These are phyloP conservation scores for Xylariales sp. DNA, from an alignment of 2,329 filamentous ascomycete species.

Conservation along the genomic window DNA sequence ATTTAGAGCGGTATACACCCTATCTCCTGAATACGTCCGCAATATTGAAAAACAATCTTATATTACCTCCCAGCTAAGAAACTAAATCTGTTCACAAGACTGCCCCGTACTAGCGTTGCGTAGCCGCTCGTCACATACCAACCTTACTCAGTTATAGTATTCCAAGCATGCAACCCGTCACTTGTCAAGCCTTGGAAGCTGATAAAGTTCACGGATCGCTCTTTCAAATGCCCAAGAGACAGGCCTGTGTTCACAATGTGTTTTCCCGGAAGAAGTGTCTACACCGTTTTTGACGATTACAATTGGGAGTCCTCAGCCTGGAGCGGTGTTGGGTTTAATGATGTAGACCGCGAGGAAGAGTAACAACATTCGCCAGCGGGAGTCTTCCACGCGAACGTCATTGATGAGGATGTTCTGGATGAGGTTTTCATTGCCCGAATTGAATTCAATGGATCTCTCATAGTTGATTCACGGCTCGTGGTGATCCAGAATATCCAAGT, in stretches of 20 bases:
- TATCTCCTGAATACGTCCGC: too few species aligned
- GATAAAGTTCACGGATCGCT: constrained; percentile 13
- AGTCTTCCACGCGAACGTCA: constrained; percentile 27
- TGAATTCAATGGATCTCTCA: constrained; percentile 31
- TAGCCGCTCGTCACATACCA: constrained; percentile 3
- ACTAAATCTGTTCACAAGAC: neutral
- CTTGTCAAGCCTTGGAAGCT: constrained; percentile 21
- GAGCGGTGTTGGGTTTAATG: constrained; percentile 28
- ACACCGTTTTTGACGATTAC: constrained; percentile 22
- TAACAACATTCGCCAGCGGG: constrained; percentile 26
- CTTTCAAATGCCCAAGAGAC: constrained; percentile 14
- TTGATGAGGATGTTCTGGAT: constrained; percentile 24
- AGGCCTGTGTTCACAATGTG: constrained; percentile 15
- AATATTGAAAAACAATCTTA: too few species aligned
- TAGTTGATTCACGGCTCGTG: constrained; percentile 29
- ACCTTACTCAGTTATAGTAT: constrained; percentile 18
- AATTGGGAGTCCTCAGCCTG: constrained; percentile 27
- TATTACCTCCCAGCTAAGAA: neutral
- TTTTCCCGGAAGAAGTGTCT: constrained; percentile 8
- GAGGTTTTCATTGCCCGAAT: constrained; percentile 28
- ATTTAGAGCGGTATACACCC: too few species aligned
- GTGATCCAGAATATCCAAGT: constrained; percentile 33
- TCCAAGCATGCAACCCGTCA: constrained; percentile 17
- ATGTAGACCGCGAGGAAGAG: constrained; percentile 31
- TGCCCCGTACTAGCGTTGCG: neutral